Conservation (phyloP, 2,329 filamentous ascomycete species). For the Paecilomyces fulvus region DNA sequence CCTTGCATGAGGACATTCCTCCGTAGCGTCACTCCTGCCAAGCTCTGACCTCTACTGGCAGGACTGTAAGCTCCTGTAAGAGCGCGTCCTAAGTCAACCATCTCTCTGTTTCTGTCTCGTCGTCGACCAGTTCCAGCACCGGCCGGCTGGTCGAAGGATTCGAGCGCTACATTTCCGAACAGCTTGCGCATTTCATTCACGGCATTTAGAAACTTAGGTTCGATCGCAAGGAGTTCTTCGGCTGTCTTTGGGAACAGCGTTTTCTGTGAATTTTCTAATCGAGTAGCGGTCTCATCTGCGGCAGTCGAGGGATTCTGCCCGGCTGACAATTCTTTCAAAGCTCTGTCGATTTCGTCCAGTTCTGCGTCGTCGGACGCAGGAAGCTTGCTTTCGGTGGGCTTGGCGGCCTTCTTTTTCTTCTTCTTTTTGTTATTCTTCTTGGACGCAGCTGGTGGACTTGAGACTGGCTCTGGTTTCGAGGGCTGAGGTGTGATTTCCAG, state of each 20-base stretch:
- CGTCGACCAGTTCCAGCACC: constrained; percentile 36
- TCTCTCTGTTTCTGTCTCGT: constrained; percentile 47
- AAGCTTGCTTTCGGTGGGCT: constrained; percentile 12
- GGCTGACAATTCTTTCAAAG: constrained; percentile 51
- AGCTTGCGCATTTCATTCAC: constrained; percentile 82
- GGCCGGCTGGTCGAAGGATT: constrained; percentile 47
- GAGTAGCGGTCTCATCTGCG: constrained; percentile 10
- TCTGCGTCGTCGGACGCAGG: constrained; percentile 18
- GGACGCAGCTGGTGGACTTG: constrained; percentile 13
- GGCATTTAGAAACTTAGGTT: constrained; percentile 69
- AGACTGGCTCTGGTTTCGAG: constrained; percentile 11
- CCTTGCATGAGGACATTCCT: constrained; percentile 80
- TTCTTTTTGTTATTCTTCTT: constrained; percentile 57
- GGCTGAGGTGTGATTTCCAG: constrained; percentile 9
- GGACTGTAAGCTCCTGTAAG: constrained; percentile 45
- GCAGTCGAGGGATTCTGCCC: constrained; percentile 18
- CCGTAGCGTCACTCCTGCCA: constrained; percentile 63
- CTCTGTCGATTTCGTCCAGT: constrained; percentile 59
- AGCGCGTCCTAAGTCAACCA: constrained; percentile 45
- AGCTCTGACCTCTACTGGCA: constrained; percentile 51
- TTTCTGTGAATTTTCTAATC: constrained; percentile 30
- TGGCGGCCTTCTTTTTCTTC: constrained; percentile 30
- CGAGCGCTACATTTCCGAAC: constrained; percentile 58
- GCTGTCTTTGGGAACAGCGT: constrained; percentile 27
- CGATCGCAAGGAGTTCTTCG: constrained; percentile 51